Percentiles rank a stretch among this genome's conserved stretches.
phyloP scores from a whole-genome alignment of 1,284 basidiomycete species.

The Sanghuangporus weigelae region DNA sequence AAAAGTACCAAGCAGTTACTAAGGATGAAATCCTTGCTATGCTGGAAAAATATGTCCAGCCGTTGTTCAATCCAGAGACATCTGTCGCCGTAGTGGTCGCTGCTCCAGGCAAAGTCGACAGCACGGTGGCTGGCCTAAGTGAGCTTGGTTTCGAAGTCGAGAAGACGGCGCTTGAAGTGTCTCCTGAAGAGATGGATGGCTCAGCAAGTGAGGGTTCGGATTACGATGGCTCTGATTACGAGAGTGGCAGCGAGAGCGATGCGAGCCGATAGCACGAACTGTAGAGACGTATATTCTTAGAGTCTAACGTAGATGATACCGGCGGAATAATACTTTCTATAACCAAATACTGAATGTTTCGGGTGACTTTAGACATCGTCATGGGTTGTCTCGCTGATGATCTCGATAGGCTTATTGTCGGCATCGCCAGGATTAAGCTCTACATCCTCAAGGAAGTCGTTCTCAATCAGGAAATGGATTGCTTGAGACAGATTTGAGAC shows the following conservation, averaged over 20 bases:
- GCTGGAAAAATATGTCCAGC: slow-evolving; percentile 76
- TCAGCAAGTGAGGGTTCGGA: slow-evolving; percentile 20
- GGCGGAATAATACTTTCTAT: not conserved
- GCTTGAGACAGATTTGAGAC: slow-evolving; percentile 92
- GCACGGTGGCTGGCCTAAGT: slow-evolving; percentile 62
- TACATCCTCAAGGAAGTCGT: slow-evolving; percentile 82
- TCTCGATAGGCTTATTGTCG: slow-evolving; percentile 60
- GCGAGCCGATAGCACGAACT: not conserved
- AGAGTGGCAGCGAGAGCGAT: slow-evolving; percentile 23
- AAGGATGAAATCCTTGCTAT: slow-evolving; percentile 70
- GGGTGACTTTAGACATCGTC: slow-evolving; percentile 8
- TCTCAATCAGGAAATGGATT: slow-evolving; percentile 88
- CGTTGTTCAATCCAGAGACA: slow-evolving; percentile 76
- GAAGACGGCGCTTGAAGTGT: slow-evolving; percentile 64
- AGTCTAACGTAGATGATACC: not conserved
- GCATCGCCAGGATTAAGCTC: slow-evolving; percentile 82
- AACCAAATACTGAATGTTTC: not conserved
- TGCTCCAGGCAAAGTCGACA: slow-evolving; percentile 74
- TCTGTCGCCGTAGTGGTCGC: slow-evolving; percentile 83
- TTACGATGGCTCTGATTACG: slow-evolving; percentile 1
- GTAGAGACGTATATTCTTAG: not conserved
- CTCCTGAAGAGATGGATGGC: slow-evolving; percentile 41
- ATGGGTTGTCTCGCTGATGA: slow-evolving; percentile 34
- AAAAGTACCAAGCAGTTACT: slow-evolving; percentile 75
- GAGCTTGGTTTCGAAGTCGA: slow-evolving; percentile 77